phyloP scores from a whole-genome alignment of 1,284 basidiomycete species.

The Tilletia indica region DNA sequence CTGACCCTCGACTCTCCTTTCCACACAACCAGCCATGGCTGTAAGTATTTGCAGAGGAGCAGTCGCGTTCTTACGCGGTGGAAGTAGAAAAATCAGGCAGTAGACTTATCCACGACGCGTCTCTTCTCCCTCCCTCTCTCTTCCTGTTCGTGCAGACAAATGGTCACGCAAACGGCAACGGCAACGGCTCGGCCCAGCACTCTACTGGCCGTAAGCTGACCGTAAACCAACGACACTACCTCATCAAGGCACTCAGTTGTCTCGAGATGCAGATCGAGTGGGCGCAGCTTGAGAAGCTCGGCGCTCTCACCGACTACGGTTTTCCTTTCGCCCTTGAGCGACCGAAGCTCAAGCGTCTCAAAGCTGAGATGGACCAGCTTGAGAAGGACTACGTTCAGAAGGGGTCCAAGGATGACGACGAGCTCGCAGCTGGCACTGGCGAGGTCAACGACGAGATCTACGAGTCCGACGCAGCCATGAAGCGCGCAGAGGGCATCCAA shows the following conservation, averaged over 20 bases:
- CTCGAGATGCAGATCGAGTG: constrained; percentile 24
- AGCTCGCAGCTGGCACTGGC: neutral
- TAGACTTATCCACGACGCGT: too few relatives aligned
- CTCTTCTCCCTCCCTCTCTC: too few relatives aligned
- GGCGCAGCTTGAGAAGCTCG: constrained; percentile 21
- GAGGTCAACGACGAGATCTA: constrained; percentile 19
- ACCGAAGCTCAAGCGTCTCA: constrained; percentile 14
- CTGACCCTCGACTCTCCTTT: too few relatives aligned
- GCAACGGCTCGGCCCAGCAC: too few relatives aligned
- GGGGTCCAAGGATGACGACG: constrained; percentile 12
- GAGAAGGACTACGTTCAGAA: constrained; percentile 18
- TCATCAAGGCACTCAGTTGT: constrained; percentile 24
- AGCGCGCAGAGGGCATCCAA: constrained; percentile 19
- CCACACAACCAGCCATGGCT: too few relatives aligned
- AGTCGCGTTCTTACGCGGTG: too few relatives aligned
- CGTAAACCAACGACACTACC: constrained; percentile 23
- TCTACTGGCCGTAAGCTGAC: constrained; percentile 16
- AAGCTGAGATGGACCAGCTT: constrained; percentile 17
- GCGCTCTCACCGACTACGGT: constrained; percentile 18
- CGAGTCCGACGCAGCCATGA: constrained; percentile 8
- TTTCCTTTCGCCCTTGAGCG: constrained; percentile 15
- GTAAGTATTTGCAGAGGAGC: too few relatives aligned
- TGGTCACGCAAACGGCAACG: constrained; percentile 14
- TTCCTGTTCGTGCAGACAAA: neutral
- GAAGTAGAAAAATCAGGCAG: neutral